Percentiles rank a stretch among this genome's conserved stretches.
Evolutionary conservation across 768 basidiomycete genomes (phyloP).

Genomic region (Paxillus involutus): DNA sequence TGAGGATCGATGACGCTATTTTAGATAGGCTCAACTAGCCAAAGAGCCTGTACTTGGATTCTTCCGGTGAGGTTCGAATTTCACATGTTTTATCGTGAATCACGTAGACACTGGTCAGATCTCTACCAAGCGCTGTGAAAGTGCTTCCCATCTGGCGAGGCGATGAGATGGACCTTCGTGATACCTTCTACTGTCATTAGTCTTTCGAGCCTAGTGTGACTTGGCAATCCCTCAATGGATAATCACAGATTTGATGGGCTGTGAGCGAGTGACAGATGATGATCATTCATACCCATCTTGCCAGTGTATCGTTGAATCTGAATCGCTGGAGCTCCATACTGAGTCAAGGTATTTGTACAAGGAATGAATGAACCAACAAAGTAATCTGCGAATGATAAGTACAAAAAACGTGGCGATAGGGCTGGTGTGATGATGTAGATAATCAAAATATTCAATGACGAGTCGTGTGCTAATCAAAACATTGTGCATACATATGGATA

Average conservation of each 20-base stretch:
- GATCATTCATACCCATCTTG: no score
- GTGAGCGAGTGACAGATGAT: background rate
- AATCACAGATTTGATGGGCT: background rate
- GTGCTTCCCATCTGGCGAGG: background rate
- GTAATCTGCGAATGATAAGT: conserved; percentile 1
- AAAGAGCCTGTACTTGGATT: background rate
- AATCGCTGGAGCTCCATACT: background rate
- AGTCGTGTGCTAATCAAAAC: conserved; percentile 16
- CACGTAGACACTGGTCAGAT: background rate
- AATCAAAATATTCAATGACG: background rate
- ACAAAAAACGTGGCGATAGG: conserved; percentile 2
- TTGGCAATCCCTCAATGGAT: background rate
- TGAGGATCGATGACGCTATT: background rate
- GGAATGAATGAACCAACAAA: background rate
- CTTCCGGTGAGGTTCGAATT: background rate
- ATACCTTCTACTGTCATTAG: background rate
- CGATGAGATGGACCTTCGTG: background rate
- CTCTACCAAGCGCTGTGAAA: background rate
- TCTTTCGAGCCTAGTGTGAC: background rate
- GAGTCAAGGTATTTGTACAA: background rate
- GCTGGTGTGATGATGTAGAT: conserved; percentile 8
- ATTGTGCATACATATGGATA: background rate
- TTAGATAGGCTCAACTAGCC: background rate
- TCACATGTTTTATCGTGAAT: background rate
- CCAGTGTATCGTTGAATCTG: background rate